A percentile compares a stretch with the other conserved stretches of the same genome.
Evolutionary conservation across 306 rosid species (phyloP).

Genomic region (Vigna nakashimae): DNA sequence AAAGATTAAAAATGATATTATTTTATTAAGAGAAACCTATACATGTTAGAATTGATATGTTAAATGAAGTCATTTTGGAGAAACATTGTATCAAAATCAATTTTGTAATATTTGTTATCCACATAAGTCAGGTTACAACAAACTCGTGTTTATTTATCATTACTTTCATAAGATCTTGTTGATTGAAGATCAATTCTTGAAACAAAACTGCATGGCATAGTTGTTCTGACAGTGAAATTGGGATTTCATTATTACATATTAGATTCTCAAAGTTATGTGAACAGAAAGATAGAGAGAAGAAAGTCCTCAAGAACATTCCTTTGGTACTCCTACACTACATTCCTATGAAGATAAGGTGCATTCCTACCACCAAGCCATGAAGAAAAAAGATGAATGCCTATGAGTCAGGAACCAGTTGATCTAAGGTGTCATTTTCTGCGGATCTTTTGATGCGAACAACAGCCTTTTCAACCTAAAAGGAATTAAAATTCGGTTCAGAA

Average conservation of each 20-base stretch:
- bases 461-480: constrained; percentile 61
- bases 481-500: constrained; percentile 16
- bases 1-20: too few relatives aligned
- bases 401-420: constrained; percentile 34
- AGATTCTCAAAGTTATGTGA: not conserved
- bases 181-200: not conserved
- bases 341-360: not conserved
- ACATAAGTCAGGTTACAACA: not conserved
- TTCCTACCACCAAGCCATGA: not conserved
- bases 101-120: not conserved
- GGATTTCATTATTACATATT: not conserved
- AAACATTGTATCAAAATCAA: too few relatives aligned
- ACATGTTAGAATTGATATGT: too few relatives aligned
- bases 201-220: not conserved
- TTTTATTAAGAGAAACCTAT: too few relatives aligned
- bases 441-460: constrained; percentile 55
- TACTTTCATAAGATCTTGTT: not conserved
- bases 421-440: constrained; percentile 50
- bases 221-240: not conserved
- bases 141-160: not conserved
- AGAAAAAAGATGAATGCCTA: constrained; percentile 26
- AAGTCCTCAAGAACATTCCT: not conserved
- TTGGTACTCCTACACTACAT: not conserved
- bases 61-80: too few relatives aligned
- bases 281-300: not conserved